A percentile compares a stretch with the other conserved stretches of the same genome.
phyloP scores from a whole-genome alignment of 1,284 basidiomycete genomes.

The Fomitiporia mediterranea region DNA sequence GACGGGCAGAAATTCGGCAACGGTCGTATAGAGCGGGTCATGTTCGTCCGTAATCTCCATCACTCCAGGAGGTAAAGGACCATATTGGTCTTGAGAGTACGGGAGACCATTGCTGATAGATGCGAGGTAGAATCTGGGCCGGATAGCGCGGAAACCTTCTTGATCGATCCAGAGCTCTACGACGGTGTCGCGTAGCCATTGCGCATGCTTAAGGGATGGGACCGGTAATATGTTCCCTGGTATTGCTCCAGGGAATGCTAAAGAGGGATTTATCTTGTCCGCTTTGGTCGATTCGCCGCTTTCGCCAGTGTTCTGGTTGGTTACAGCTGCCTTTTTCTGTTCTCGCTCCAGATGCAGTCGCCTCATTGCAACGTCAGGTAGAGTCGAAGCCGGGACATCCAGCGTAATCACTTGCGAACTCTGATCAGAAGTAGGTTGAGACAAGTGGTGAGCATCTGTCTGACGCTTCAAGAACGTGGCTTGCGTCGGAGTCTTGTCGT shows the following conservation, averaged over 20 bases:
- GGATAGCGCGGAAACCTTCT: conserved; percentile 65
- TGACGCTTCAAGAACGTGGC: conserved; percentile 12
- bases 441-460: not conserved
- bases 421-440: no score
- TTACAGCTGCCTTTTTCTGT: not conserved
- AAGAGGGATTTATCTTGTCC: no score
- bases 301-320: not conserved
- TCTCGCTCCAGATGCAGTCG: not conserved
- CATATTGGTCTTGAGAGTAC: conserved; percentile 25
- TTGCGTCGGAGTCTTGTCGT: conserved; percentile 18
- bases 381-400: no score
- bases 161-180: conserved; percentile 76
- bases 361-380: not conserved
- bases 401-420: no score
- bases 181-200: conserved; percentile 39
- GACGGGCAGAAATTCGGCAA: conserved; percentile 61
- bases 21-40: conserved; percentile 30
- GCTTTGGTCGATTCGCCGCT: not conserved
- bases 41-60: conserved; percentile 23
- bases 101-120: conserved; percentile 37
- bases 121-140: conserved; percentile 53
- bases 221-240: conserved; percentile 1
- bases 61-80: not conserved
- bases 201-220: conserved; percentile 18
- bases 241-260: not conserved